Evolutionary conservation across 176 grass and related monocot genomes (phyloP).

Genomic region (Lolium perenne): DNA sequence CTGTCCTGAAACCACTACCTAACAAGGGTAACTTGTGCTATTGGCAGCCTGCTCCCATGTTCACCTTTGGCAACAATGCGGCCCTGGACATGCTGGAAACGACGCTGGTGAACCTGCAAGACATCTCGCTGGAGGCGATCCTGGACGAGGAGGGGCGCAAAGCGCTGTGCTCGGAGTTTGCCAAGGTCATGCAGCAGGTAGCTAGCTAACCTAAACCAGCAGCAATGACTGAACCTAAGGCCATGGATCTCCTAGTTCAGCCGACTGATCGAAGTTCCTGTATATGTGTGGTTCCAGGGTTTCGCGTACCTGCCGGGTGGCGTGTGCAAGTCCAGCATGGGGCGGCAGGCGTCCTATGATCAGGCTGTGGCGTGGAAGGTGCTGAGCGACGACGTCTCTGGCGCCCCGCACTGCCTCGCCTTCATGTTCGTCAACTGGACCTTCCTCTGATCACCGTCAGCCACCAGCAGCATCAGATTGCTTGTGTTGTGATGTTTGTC

Average conservation of each 20-base stretch:
- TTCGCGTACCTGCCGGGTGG: conserved; percentile 65
- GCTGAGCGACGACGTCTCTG: conserved; percentile 52
- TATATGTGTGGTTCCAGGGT: conserved; percentile 42
- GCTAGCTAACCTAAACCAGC: not conserved
- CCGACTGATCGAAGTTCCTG: not conserved
- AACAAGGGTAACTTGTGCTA: not conserved
- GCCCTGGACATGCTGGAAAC: conserved; percentile 96
- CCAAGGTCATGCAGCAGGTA: conserved; percentile 98
- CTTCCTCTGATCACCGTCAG: conserved; percentile 57
- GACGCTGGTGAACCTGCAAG: conserved; percentile 84
- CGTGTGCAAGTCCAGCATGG: conserved; percentile 89
- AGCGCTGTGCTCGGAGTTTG: conserved; percentile 60
- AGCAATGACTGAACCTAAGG: not conserved
- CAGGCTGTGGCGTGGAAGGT: conserved; percentile 89
- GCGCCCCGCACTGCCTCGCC: conserved; percentile 72
- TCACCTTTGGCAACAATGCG: conserved; percentile 83
- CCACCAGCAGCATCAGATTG: not conserved
- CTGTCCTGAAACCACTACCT: not conserved
- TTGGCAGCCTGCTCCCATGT: conserved; percentile 63
- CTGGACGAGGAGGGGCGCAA: conserved; percentile 70
- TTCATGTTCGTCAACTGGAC: conserved; percentile 95
- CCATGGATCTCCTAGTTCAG: not conserved
- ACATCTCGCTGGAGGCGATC: conserved; percentile 75
- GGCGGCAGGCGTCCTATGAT: conserved; percentile 71
- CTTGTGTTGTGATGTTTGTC: not conserved